Conservation (phyloP, 768 basidiomycete genomes). For the Solioccasus polychromus region DNA sequence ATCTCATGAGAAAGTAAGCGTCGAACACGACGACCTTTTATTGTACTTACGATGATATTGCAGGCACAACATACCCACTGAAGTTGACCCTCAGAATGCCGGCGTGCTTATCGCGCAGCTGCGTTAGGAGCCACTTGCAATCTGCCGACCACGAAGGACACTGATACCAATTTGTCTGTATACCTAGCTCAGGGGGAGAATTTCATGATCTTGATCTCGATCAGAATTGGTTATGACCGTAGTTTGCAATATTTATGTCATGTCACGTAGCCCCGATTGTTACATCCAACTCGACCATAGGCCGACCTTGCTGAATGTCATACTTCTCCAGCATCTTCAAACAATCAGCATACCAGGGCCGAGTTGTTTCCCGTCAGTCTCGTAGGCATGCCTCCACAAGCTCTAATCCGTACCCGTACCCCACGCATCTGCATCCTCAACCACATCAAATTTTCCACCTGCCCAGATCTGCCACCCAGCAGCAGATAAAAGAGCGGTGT, state of each 20-base stretch:
- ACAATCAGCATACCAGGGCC: conserved; percentile 3
- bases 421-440: conserved; percentile 47
- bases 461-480: conserved; percentile 46
- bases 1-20: conserved; percentile 75
- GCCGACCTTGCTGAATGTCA: conserved; percentile 6
- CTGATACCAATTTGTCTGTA: no score
- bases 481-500: conserved; percentile 60
- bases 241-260: no score
- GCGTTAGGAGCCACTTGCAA: no score
- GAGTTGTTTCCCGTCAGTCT: neutral
- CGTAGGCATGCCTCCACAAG: conserved; percentile 20
- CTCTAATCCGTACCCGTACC: conserved; percentile 47
- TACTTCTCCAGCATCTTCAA: conserved; percentile 1
- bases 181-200: no score
- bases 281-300: no score
- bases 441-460: conserved; percentile 67
- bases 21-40: neutral
- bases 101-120: conserved; percentile 80
- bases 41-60: neutral
- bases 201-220: no score
- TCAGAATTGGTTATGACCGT: no score
- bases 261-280: no score
- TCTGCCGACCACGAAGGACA: no score
- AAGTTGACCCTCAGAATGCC: conserved; percentile 74
- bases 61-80: conserved; percentile 71